Evolutionary conservation across 2,329 filamentous ascomycete genomes (phyloP).

Genomic region (Juglanconis sp.): DNA sequence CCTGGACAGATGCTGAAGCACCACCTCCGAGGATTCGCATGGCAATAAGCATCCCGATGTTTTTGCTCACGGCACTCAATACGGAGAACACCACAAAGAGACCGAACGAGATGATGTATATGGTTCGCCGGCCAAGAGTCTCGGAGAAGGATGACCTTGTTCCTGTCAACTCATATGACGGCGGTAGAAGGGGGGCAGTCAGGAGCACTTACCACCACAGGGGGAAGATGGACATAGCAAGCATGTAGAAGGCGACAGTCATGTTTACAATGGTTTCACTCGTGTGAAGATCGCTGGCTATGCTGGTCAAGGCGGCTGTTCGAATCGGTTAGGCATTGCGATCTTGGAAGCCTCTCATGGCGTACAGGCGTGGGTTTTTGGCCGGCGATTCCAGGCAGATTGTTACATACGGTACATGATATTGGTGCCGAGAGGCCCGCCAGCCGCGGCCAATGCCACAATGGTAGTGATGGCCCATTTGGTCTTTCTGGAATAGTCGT

Average conservation of each 20-base stretch:
- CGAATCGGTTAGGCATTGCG: not conserved
- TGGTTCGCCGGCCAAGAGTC: constrained; percentile 66
- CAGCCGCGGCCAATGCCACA: constrained; percentile 72
- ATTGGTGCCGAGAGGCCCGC: constrained; percentile 77
- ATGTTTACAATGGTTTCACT: constrained; percentile 68
- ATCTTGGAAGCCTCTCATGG: not conserved
- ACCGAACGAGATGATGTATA: constrained; percentile 72
- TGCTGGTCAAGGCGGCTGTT: constrained; percentile 64
- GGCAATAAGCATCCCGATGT: constrained; percentile 72
- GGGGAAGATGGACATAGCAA: constrained; percentile 78
- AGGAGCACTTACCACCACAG: constrained; percentile 64
- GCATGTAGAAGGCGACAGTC: constrained; percentile 76
- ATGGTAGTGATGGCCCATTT: constrained; percentile 86
- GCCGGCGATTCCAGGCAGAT: too few relatives aligned
- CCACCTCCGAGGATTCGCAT: constrained; percentile 74
- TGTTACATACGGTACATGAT: constrained; percentile 72
- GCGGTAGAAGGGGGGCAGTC: not conserved
- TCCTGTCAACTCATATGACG: not conserved
- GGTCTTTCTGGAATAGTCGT: constrained; percentile 66
- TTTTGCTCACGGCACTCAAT: constrained; percentile 64
- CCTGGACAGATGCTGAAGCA: constrained; percentile 75
- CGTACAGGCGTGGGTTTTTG: not conserved
- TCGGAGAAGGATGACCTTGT: constrained; percentile 70
- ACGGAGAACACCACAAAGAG: constrained; percentile 71
- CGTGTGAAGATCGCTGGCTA: constrained; percentile 60